A percentile compares a stretch with the other conserved stretches of the same genome.
These are phyloP conservation scores for Colletotrichum higginsianum DNA, from an alignment of 2,329 filamentous ascomycete genomes.

Conservation along the genomic window DNA sequence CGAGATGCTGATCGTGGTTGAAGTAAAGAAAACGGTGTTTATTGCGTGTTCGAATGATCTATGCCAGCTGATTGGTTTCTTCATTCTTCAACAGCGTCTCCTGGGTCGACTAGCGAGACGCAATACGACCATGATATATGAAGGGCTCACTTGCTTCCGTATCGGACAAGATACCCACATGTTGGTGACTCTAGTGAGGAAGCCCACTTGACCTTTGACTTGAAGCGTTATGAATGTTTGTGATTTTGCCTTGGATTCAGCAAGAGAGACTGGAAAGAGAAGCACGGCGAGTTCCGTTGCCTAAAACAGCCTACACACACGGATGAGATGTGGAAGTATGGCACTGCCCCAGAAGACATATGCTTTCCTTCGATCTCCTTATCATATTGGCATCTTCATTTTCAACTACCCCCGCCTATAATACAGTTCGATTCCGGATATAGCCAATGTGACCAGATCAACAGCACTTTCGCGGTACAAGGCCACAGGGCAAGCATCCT, in stretches of 20 bases:
- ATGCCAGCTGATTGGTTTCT: background rate
- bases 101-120: no score
- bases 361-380: background rate
- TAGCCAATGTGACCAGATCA: no score
- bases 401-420: no score
- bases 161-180: background rate
- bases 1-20: background rate
- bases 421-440: no score
- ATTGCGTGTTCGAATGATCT: rapidly evolving
- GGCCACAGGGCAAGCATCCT: no score
- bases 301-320: background rate
- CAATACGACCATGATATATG: background rate
- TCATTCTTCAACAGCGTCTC: background rate
- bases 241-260: no score
- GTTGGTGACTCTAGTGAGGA: background rate
- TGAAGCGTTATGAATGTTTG: no score
- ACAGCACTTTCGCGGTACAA: background rate
- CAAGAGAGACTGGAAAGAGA: background rate
- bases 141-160: no score
- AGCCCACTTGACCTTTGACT: background rate
- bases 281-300: background rate
- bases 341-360: no score
- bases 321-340: background rate
- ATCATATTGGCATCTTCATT: no score
- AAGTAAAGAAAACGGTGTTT: background rate